Conservation (phyloP, 2,329 filamentous ascomycete genomes). For the Cladorrhinum sp. region DNA sequence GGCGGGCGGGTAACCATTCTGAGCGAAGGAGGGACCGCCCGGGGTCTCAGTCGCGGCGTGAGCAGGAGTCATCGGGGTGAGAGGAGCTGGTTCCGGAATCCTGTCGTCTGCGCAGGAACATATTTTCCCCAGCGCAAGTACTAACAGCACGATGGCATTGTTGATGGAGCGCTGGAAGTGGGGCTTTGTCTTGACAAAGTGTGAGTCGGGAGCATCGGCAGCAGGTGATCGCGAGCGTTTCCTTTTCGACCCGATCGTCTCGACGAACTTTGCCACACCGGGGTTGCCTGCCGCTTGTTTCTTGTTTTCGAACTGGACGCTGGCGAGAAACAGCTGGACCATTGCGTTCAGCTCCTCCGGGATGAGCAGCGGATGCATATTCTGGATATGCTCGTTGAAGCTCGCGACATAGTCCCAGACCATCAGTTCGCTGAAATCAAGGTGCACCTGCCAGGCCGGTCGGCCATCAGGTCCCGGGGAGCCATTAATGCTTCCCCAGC, state of each 20-base stretch:
- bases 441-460: constrained; percentile 38
- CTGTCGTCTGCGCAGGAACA: constrained; percentile 53
- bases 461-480: constrained; percentile 41
- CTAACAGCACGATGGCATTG: constrained; percentile 77
- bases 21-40: constrained; percentile 39
- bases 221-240: constrained; percentile 52
- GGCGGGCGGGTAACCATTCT: constrained; percentile 47
- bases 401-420: constrained; percentile 54
- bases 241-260: constrained; percentile 44
- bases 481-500: constrained; percentile 59
- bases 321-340: constrained; percentile 52
- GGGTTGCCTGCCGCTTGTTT: constrained; percentile 22
- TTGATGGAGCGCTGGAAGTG: constrained; percentile 61
- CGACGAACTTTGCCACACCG: constrained; percentile 24
- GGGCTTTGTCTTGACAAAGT: constrained; percentile 44
- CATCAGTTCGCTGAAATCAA: constrained; percentile 50
- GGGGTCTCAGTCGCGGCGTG: neutral
- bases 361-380: constrained; percentile 63
- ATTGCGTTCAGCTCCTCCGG: constrained; percentile 51
- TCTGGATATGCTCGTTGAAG: constrained; percentile 61
- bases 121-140: constrained; percentile 84
- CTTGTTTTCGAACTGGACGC: constrained; percentile 37
- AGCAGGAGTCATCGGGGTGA: constrained; percentile 33
- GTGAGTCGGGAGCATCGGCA: constrained; percentile 29
- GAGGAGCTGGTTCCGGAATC: constrained; percentile 50